A percentile compares a stretch with the other conserved stretches of the same genome.
Conservation (phyloP, 257 asterid genomes). For the Paraleonurus japonicus region DNA sequence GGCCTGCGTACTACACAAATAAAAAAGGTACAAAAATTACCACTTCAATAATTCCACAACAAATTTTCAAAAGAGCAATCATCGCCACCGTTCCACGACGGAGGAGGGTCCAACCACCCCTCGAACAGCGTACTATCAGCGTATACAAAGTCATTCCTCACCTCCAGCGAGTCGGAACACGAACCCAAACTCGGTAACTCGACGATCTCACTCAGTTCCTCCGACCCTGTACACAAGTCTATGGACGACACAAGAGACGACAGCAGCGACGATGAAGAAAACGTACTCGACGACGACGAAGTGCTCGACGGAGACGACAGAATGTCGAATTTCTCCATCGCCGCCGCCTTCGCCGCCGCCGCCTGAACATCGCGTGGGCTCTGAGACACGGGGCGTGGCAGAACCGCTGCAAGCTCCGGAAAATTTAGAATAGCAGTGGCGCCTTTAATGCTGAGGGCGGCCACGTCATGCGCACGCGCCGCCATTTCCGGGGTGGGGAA, state of each 20-base stretch:
- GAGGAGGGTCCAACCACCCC: constrained; percentile 60
- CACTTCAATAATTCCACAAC: constrained; percentile 54
- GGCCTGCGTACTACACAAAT: constrained; percentile 23
- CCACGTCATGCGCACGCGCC: constrained; percentile 93
- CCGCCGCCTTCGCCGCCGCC: constrained; percentile 85
- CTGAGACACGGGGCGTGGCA: constrained; percentile 68
- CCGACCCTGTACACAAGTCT: constrained; percentile 43
- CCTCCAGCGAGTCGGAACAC: constrained; percentile 38
- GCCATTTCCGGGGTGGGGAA: constrained; percentile 88
- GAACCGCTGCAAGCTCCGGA: constrained; percentile 48
- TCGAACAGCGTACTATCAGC: constrained; percentile 37
- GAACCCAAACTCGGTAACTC: constrained; percentile 70
- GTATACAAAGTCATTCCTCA: constrained; percentile 47
- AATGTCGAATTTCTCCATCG: constrained; percentile 55
- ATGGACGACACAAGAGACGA: constrained; percentile 40
- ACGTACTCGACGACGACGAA: constrained; percentile 1
- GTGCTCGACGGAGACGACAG: constrained; percentile 15
- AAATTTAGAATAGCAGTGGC: constrained; percentile 67
- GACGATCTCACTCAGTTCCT: constrained; percentile 64
- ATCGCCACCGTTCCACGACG: constrained; percentile 38
- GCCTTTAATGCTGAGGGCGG: constrained; percentile 76
- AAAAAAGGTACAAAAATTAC: background rate
- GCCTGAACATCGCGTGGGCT: constrained; percentile 80
- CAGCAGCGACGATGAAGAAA: constrained; percentile 29
- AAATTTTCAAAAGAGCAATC: constrained; percentile 37